Evolutionary conservation across 805 yeast species (phyloP), one percentile per base, ranked within the genome.

Genomic region (Metschnikowia noctiluminum): DNA sequence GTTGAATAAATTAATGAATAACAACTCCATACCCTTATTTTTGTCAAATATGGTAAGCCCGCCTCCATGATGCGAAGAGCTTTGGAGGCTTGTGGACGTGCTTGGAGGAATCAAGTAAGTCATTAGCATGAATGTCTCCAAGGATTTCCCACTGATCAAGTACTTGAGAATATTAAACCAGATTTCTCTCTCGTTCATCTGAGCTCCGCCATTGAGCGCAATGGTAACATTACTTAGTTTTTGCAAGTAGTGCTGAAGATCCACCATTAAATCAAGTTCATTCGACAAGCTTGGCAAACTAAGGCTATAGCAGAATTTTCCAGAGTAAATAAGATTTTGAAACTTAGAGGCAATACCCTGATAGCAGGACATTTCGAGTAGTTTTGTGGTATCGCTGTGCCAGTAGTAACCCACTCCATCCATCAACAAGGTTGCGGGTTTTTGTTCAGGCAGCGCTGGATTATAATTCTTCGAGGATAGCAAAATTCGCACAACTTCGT

Each of bases 321-420:
- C 68, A 2, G 62, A 55, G 46, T 62, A 69, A 13, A 73, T 51
- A 28, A 70, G 53, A 40, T 57, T 56, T 53, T 68, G 73, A 51
- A 71, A 72, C 46, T 65, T 64, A 31, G 67, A 61, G 10, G 68
- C 61, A 10, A 72, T 61, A 12, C 65, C 50, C 55, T 72, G 76
- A 50, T 72, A 71, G 51, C 77, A 70, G 28, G 74, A 64, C 50
- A 73, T 60, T 50, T 73, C 77, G 28, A 69, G 54, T 16, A 71
- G 55, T 50, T 73, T 73, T 38, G 65, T 68, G 15, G 73, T 61
- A 51, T 73, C 78, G 49, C 69, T 70, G 43, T 57, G 60, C 78
- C 78, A 73, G 50, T 59, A 69, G 54, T 71, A 73, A 0, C 77
- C 78, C 14, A 71, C 66, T 2, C 77, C 77, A 36, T 71, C 74